Base-by-base conservation (phyloP, 2,329 filamentous ascomycete genomes). In the Metarhizium rileyi region DNA sequence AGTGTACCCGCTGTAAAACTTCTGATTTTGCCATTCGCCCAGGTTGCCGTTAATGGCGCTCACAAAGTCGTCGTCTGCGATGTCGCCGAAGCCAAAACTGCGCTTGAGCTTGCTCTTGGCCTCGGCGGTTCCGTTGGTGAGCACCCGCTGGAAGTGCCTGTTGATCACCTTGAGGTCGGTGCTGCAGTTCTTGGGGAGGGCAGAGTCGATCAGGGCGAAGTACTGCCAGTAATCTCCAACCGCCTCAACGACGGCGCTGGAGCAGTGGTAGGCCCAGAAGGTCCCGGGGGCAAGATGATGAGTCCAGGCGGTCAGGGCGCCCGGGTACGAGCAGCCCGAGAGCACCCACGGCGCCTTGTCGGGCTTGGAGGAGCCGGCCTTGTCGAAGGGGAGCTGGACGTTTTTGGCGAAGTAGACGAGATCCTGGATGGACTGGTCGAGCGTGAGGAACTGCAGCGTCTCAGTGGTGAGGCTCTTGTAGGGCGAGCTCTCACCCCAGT, bases 291-390 rank as follows among this genome's bases (percentile, higher is more conserved):
- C 90, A 12, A 83, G 65, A 44, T 81, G 77, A 18, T 86, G 78
- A 43, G 87, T 65, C 62, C 91, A 87, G 0, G 86, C 86, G 8
- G 82, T 81, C 55, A 89, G 83, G 0, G 83, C 83, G 14, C 87
- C 88, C 1, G 86, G 81, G 61, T 93, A 93, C 0, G 84, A 88
- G 6, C 87, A 87, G 4, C 88, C 88, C 53, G 90, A 89, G 0
- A 78, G 80, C 50, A 91, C 81, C 70, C 84, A 90, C 0, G 87
- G 77, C 0, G 80, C 82, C 18, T 74, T 75, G 2, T 78, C 71
- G 0, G 86, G 78, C 2, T 76, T 85, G 44, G 89, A 68, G 54
- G 86, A 75, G 26, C 75, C 62, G 52, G 83, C 66, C 57, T 82
- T 78, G 20, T 89, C 68, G 0, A 86, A 86, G 0, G 78, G 71